phyloP scores from a whole-genome alignment of 2,329 filamentous ascomycete genomes.

The Aspergillus costaricaensis region DNA sequence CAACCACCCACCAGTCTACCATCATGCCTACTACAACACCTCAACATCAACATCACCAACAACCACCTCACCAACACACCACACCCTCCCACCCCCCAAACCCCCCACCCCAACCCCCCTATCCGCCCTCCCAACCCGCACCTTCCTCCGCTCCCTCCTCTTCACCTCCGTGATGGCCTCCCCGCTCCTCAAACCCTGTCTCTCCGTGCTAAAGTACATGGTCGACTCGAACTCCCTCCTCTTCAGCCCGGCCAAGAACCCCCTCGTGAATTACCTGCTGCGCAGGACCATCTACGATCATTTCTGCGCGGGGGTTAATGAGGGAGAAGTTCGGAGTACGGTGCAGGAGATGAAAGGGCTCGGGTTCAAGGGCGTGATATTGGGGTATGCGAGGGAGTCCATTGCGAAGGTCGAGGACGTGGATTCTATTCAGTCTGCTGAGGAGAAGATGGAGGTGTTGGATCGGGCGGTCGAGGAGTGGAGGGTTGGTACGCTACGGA shows the following conservation, averaged over 20 bases:
- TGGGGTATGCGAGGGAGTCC: slow-evolving; percentile 51
- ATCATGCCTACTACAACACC: background rate
- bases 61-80: slow-evolving; percentile 2
- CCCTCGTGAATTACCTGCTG: slow-evolving; percentile 39
- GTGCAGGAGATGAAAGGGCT: slow-evolving; percentile 43
- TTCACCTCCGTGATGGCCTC: slow-evolving; percentile 24
- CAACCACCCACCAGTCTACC: background rate
- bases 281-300: slow-evolving; percentile 49
- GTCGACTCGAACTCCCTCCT: slow-evolving; percentile 40
- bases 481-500: slow-evolving; percentile 50
- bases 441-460: slow-evolving; percentile 14
- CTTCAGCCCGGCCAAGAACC: slow-evolving; percentile 46
- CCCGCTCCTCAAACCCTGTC: slow-evolving; percentile 16
- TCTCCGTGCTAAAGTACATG: slow-evolving; percentile 34
- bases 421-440: slow-evolving; percentile 4
- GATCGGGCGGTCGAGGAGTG: slow-evolving; percentile 45
- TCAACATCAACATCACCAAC: background rate
- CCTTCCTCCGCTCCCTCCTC: slow-evolving; percentile 20
- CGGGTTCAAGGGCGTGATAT: slow-evolving; percentile 52
- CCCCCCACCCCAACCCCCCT: slow-evolving; percentile 38
- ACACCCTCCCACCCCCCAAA: background rate
- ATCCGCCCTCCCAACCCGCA: slow-evolving; percentile 16
- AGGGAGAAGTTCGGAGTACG: slow-evolving; percentile 40
- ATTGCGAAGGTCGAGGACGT: slow-evolving; percentile 25
- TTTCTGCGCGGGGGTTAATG: slow-evolving; percentile 51